Conservation (phyloP, 1,139 yeast genomes). For the Kodamaea plutei region DNA sequence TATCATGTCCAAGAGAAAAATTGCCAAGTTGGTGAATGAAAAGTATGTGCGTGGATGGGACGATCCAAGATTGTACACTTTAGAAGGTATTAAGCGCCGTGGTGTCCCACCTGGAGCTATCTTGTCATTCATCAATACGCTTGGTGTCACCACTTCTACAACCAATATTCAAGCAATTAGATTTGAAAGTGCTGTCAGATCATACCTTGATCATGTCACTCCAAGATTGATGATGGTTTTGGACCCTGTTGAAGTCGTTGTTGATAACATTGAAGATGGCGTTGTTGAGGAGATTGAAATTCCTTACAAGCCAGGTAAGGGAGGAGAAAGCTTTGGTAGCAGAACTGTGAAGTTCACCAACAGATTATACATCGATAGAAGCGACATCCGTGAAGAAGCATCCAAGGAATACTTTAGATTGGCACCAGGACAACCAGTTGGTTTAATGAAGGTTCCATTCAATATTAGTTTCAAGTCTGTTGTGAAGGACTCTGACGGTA, state of each 20-base stretch:
- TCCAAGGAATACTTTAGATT: constrained; percentile 75
- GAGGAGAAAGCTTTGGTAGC: constrained; percentile 44
- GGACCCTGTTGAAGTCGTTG: constrained; percentile 77
- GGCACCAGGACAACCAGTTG: constrained; percentile 93
- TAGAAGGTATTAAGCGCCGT: constrained; percentile 92
- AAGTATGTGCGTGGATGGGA: constrained; percentile 92
- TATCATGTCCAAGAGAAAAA: constrained; percentile 90
- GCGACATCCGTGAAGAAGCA: constrained; percentile 68
- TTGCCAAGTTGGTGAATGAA: constrained; percentile 84
- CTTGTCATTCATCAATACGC: constrained; percentile 83
- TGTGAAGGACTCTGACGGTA: constrained; percentile 61
- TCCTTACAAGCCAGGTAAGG: constrained; percentile 88
- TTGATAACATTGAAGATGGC: constrained; percentile 79
- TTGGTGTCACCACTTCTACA: constrained; percentile 93
- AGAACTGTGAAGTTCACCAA: constrained; percentile 78
- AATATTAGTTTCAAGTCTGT: constrained; percentile 70
- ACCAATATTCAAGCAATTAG: constrained; percentile 87
- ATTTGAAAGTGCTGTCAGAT: constrained; percentile 86
- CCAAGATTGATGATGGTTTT: constrained; percentile 94
- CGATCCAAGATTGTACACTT: constrained; percentile 93
- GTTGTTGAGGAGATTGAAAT: constrained; percentile 65
- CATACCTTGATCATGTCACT: constrained; percentile 82
- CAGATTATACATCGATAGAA: constrained; percentile 74
- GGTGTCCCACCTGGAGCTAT: constrained; percentile 99
- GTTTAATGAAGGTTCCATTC: constrained; percentile 88